Percentiles rank a stretch among this genome's conserved stretches.
Evolutionary conservation across 352 stramenopile species (phyloP).

Genomic region (Phytophthora ohioensis): DNA sequence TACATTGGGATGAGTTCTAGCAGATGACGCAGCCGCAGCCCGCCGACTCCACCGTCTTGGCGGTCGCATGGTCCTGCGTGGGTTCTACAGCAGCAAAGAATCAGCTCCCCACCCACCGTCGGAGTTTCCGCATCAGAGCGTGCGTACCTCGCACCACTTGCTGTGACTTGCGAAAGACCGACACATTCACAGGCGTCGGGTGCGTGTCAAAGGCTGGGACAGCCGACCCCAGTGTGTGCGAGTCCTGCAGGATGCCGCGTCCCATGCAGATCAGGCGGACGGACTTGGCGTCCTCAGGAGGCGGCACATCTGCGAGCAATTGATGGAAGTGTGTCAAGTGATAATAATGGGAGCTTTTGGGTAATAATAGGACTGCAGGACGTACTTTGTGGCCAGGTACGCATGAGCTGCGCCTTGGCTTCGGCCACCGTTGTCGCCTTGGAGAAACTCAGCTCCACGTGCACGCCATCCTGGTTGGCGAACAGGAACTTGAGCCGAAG

Average conservation of each 20-base stretch:
- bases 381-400: conserved; percentile 70
- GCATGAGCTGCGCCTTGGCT: conserved; percentile 76
- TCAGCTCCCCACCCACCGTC: conserved; percentile 9
- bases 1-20: conserved; percentile 38
- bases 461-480: conserved; percentile 82
- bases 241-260: conserved; percentile 92
- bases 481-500: conserved; percentile 88
- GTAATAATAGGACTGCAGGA: conserved; percentile 3
- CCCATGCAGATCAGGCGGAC: conserved; percentile 96
- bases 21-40: conserved; percentile 71
- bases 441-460: conserved; percentile 68
- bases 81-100: conserved; percentile 31
- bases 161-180: conserved; percentile 65
- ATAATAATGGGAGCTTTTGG: background rate
- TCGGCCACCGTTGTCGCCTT: conserved; percentile 55
- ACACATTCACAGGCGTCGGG: conserved; percentile 96
- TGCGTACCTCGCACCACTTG: conserved; percentile 41
- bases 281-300: conserved; percentile 61
- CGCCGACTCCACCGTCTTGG: conserved; percentile 56
- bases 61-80: conserved; percentile 26
- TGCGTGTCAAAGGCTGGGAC: conserved; percentile 95
- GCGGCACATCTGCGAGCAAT: conserved; percentile 48
- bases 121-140: conserved; percentile 14
- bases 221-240: conserved; percentile 83
- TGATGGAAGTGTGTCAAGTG: conserved; percentile 1